Percentiles rank a stretch among this genome's conserved stretches.
phyloP scores from a whole-genome alignment of 306 rosid species.

The Cucumis melo region DNA sequence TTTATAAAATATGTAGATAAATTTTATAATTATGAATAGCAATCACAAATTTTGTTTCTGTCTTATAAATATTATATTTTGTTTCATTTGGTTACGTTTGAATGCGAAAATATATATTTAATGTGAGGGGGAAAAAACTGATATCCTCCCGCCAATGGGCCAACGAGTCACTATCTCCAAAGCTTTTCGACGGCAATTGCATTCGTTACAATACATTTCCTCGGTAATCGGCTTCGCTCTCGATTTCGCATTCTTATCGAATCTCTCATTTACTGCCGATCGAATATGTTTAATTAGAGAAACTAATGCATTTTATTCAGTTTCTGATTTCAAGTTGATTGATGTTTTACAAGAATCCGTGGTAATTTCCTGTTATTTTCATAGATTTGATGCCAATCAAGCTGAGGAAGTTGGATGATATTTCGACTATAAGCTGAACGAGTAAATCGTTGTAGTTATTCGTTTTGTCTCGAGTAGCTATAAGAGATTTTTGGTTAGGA shows the following conservation, averaged over 20 bases:
- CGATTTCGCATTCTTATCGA: not conserved
- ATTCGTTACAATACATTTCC: not conserved
- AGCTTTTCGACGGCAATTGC: not conserved
- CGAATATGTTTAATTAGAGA: not conserved
- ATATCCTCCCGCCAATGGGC: constrained; percentile 2
- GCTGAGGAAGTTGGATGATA: not conserved
- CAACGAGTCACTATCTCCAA: not conserved
- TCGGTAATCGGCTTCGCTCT: not conserved
- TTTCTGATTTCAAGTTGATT: not conserved
- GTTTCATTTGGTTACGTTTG: no score
- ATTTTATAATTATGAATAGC: no score
- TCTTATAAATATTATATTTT: no score
- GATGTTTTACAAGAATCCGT: not conserved
- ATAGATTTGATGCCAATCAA: not conserved
- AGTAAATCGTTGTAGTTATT: not conserved
- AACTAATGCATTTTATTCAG: not conserved
- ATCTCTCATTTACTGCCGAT: not conserved
- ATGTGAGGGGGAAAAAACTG: not conserved
- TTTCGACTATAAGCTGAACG: not conserved
- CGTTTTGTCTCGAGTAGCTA: not conserved
- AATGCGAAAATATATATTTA: no score
- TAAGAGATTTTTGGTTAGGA: not conserved
- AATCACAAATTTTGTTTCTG: no score
- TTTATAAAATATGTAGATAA: no score
- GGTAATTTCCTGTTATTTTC: not conserved